Base-by-base conservation (phyloP, 345 rosid genomes). In the Citrus sp. region DNA sequence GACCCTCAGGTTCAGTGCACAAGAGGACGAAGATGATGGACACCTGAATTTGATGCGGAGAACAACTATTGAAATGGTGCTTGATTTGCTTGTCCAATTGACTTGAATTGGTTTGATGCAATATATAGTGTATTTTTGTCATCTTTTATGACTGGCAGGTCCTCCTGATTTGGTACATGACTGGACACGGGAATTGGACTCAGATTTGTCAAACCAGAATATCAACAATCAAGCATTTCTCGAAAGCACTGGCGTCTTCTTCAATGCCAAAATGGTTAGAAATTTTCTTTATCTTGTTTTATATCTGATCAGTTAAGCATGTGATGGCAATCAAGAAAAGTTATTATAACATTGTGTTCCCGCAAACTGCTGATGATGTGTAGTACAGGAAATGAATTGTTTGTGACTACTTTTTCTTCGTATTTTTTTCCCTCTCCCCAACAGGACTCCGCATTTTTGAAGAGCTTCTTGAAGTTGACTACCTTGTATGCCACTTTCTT, bases 401-500 rank as follows among this genome's bases (percentile, higher is more conserved):
- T 37, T 19, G 18, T 74, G 72, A 78, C 14, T 59, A 51, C 66
- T 63, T 51, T 40, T 69, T 40, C n/a, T 75, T 72, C 67, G 34
- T 73, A 59, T 21, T 77, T 34, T 77, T 63, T 73, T 66, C 13
- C 10, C 49, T 69, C 30, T 7, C 10, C 70, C 46, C 18, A 76
- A 81, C 93, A 97, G 99, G 99, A 73, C 98, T 97, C 46, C 97
- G 99, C 83, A 94, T 97, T 83, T 94, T 97, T 91, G 99, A 97
- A 87, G 99, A 97, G 91, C 96, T 91, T 81, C 90, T 97, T 84
- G 98, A 94, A 87, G 98, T 94, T 75, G 99, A 97, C 83, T 97
- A 97, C 85, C 99, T 97, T 82, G 99, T 97, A 90, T 62, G 93
- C 73, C 70, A 49, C 67, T 74, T 75, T 84, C 59, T 70, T 82